Evolutionary conservation across 2,329 filamentous ascomycete species (phyloP).

Genomic region (Aspergillus pseudoterreus): DNA sequence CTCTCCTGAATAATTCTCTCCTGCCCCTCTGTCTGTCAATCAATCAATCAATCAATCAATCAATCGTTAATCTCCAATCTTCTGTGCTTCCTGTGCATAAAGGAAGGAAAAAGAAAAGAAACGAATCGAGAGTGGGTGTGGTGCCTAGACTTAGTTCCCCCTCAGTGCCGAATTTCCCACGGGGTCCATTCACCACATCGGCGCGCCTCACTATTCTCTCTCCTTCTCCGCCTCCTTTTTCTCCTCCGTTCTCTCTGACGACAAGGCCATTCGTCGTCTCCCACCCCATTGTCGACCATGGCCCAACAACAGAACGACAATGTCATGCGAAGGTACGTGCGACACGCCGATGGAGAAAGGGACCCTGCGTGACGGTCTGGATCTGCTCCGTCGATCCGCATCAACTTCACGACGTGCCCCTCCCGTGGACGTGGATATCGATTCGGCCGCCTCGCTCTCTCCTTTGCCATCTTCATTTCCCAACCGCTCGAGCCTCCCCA

Average conservation of each 20-base stretch:
- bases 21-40: neutral
- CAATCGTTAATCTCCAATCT: too few species aligned
- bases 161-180: neutral
- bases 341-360: neutral
- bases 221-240: slow-evolving; percentile 2
- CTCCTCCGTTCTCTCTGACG: neutral
- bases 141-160: neutral
- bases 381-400: neutral
- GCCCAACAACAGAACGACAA: slow-evolving; percentile 37
- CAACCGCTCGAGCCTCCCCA: neutral
- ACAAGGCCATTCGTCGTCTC: neutral
- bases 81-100: too few species aligned
- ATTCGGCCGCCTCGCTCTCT: too few species aligned
- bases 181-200: neutral
- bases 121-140: neutral
- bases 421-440: neutral
- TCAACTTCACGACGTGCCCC: neutral
- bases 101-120: too few species aligned
- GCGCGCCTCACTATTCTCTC: neutral
- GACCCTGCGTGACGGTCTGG: neutral
- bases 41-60: neutral
- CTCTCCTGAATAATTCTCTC: neutral
- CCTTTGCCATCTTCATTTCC: too few species aligned
- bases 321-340: slow-evolving; percentile 56
- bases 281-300: slow-evolving; percentile 21